phyloP scores from a whole-genome alignment of 495 filamentous ascomycete species.

The Podospora tetraspora region DNA sequence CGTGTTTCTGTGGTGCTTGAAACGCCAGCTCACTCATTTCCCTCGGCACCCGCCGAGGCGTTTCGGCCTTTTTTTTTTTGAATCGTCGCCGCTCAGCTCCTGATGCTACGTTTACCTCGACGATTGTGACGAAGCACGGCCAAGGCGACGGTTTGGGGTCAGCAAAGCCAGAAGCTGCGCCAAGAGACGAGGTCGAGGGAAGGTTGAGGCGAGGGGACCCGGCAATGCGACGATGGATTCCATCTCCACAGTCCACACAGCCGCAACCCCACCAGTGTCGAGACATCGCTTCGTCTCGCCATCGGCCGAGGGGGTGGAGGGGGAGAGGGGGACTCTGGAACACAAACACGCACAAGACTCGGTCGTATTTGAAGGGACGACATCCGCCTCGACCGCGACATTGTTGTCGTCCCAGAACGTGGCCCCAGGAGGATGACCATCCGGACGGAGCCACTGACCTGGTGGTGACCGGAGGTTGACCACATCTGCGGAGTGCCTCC shows the following conservation, averaged over 20 bases:
- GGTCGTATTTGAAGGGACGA: neutral
- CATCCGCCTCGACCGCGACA: neutral
- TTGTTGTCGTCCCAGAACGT: neutral
- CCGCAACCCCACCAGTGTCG: neutral
- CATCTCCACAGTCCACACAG: neutral
- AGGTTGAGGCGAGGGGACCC: neutral
- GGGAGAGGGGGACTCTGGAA: neutral
- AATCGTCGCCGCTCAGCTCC: neutral
- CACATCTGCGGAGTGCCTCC: neutral
- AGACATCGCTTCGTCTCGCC: neutral
- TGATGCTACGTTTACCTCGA: neutral
- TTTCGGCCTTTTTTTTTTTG: neutral
- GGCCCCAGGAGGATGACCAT: neutral
- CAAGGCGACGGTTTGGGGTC: neutral
- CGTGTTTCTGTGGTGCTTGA: neutral
- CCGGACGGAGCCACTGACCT: neutral
- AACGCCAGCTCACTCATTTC: neutral
- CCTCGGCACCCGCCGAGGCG: neutral
- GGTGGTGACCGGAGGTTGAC: neutral
- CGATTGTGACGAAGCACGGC: neutral
- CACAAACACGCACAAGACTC: neutral
- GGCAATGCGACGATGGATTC: neutral
- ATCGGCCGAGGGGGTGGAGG: neutral
- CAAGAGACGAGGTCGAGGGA: neutral
- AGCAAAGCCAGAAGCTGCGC: neutral